Conservation (phyloP, 495 filamentous ascomycete genomes). For the Jackrogersella multiformis region DNA sequence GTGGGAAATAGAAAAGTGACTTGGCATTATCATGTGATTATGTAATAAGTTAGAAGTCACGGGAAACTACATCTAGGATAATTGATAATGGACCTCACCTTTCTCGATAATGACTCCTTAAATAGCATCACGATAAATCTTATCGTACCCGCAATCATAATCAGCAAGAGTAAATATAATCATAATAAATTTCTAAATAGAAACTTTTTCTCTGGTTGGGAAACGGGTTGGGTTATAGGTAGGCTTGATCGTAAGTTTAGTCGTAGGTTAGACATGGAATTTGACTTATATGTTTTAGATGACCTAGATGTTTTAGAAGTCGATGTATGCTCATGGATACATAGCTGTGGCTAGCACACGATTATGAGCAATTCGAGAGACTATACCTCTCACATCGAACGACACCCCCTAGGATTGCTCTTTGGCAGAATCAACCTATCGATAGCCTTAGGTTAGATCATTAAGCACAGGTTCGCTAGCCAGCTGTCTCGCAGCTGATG, state of each 20-base stretch:
- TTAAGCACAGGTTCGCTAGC: neutral
- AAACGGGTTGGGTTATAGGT: neutral
- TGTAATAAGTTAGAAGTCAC: neutral
- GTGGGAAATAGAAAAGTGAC: neutral
- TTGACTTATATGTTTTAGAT: neutral
- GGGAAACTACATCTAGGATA: neutral
- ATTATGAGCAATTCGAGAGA: too few species aligned
- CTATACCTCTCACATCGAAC: too few species aligned
- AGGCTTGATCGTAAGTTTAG: neutral
- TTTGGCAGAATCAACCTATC: neutral
- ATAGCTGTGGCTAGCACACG: too few species aligned
- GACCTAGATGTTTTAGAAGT: neutral
- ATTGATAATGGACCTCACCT: too few species aligned
- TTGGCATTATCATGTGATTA: neutral
- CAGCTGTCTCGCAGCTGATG: slow-evolving; percentile 17
- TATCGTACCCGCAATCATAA: too few species aligned
- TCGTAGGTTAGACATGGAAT: too few species aligned
- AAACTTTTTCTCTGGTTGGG: too few species aligned
- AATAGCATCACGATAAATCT: too few species aligned
- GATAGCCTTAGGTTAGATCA: neutral
- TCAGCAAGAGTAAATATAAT: too few species aligned
- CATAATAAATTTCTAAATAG: too few species aligned
- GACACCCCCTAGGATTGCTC: too few species aligned
- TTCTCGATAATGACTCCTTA: too few species aligned
- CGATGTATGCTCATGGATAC: neutral